Evolutionary conservation across 768 basidiomycete species (phyloP).

Genomic region (Rhodocollybia butyracea): DNA sequence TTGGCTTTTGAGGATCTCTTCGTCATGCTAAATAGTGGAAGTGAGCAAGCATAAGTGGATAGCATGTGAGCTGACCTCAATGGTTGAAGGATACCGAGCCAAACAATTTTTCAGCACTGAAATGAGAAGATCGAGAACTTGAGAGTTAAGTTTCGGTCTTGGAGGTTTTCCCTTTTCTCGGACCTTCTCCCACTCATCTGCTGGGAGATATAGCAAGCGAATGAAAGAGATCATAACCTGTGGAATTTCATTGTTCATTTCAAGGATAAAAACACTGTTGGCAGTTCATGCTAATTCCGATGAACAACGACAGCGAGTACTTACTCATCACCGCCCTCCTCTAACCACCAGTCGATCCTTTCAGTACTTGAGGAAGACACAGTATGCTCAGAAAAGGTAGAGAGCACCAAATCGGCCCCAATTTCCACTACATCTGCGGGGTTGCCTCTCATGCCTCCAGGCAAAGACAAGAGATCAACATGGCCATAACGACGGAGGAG

Average conservation of each 20-base stretch:
- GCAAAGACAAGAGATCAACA: conserved; percentile 69
- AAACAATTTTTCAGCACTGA: conserved; percentile 50
- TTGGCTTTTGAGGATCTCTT: conserved; percentile 29
- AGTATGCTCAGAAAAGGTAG: conserved; percentile 23
- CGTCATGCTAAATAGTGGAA: conserved; percentile 45
- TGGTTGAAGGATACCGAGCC: conserved; percentile 50
- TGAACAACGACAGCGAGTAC: conserved; percentile 18
- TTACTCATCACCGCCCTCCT: conserved; percentile 87
- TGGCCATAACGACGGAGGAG: conserved; percentile 94
- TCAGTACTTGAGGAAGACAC: conserved; percentile 31
- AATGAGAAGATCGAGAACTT: conserved; percentile 43
- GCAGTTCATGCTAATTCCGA: background rate
- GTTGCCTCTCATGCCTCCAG: conserved; percentile 54
- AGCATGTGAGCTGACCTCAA: conserved; percentile 44
- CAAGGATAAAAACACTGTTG: conserved; percentile 53
- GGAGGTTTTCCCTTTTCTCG: conserved; percentile 68
- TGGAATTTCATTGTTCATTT: conserved; percentile 49
- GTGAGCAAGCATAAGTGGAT: background rate
- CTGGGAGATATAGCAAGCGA: conserved; percentile 55
- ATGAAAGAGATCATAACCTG: conserved; percentile 60
- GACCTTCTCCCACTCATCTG: conserved; percentile 57
- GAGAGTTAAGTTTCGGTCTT: conserved; percentile 57
- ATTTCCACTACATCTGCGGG: conserved; percentile 81
- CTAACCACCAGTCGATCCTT: conserved; percentile 92
- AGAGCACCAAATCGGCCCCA: conserved; percentile 65